phyloP scores from a whole-genome alignment of 1,284 basidiomycete species.

The Cutaneotrichosporon sp. region DNA sequence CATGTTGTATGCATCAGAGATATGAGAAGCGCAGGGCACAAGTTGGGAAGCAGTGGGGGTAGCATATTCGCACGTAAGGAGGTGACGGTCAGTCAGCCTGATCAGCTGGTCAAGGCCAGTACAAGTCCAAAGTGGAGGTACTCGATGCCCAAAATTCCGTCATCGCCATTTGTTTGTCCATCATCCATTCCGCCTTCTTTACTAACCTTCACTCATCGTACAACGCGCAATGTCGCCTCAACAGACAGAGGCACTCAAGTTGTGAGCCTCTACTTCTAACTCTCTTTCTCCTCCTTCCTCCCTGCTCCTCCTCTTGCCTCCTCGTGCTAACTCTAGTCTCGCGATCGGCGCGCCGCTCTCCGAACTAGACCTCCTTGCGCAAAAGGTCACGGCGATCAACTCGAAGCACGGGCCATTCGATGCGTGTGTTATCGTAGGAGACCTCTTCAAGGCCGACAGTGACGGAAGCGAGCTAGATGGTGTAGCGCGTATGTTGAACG shows the following conservation, averaged over 20 bases:
- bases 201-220: not conserved
- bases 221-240: conserved; percentile 1
- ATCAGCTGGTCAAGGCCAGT: too few relatives aligned
- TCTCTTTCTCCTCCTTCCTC: not conserved
- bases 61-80: not conserved
- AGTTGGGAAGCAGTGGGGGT: not conserved
- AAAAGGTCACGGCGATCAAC: conserved; percentile 82
- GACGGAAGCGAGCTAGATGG: conserved; percentile 55
- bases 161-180: conserved; percentile 6
- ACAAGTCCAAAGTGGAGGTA: not conserved
- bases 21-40: not conserved
- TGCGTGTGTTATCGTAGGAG: conserved; percentile 79
- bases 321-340: conserved; percentile 58
- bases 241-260: conserved; percentile 18
- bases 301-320: not conserved
- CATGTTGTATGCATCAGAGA: conserved; percentile 1
- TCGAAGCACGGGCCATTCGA: conserved; percentile 93
- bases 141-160: not conserved
- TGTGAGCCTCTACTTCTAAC: conserved; percentile 13
- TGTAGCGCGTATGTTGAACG: conserved; percentile 37
- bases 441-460: conserved; percentile 75
- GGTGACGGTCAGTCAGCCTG: not conserved
- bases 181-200: not conserved
- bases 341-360: conserved; percentile 84
- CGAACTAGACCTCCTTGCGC: conserved; percentile 67